Base-by-base conservation (phyloP, 805 yeast genomes). In the Kluyveromyces wickerhamii region DNA sequence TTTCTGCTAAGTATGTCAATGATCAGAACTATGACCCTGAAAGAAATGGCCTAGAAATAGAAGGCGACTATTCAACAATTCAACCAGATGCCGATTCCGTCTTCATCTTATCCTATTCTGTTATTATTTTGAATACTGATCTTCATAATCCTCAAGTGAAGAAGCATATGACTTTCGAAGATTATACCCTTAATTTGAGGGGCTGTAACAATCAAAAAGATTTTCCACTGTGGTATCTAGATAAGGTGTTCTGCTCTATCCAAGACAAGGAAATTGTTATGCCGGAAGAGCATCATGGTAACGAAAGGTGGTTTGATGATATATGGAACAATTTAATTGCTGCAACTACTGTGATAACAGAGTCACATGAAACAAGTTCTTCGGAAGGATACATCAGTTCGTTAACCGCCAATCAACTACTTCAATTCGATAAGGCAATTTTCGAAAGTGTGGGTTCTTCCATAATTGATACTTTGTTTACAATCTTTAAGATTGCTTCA, bases 221-320 rank as follows among this genome's bases (percentile, higher is more conserved):
- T 58, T 88, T 83, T 62, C 89, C 94, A 3, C 69, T 69, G 16
- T 87, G 95, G 83, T 89, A 86, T 51, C 65, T 89, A 41, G 77
- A 79, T 40, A 81, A 73, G 43, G 86, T 89, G 17, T 92, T 83
- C 57, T 63, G 71, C 17, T 81, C 94, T 1, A 88, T 92, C 36
- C 71, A 75, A 41, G 84, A 79, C 37, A 73, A 81, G 34, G 99
- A 92, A 58, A 92, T 92, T 43, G 85, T 92, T 32, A 84, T 94
- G 88, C 97, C 98, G 0, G 97, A 92, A 50, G 98, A 92, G 51
- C 96, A 89, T 48, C 94, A 86, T 53, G 92, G 89, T 11, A 84
- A 87, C 8, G 83, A 86, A 14, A 86, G 82, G 52, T 81, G 95
- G 78, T 89, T 88, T 58, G 96, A 88, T 52, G 89, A 83, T 50